Conservation (phyloP, 768 basidiomycete genomes). For the Sarcodon aspratus region DNA sequence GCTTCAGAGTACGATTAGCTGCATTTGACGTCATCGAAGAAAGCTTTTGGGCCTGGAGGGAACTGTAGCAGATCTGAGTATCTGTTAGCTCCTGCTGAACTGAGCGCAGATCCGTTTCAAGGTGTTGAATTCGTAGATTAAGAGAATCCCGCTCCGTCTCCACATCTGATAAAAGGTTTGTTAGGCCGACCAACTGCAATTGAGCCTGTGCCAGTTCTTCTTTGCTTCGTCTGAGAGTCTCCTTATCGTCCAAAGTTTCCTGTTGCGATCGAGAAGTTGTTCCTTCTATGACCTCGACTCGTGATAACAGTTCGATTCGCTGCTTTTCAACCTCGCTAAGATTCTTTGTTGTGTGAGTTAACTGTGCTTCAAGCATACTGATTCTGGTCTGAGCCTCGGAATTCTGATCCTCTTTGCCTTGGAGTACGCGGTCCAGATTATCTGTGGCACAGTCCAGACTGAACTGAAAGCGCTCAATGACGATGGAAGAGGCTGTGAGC, state of each 20-base stretch:
- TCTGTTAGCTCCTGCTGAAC: conserved; percentile 43
- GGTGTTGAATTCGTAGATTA: conserved; percentile 48
- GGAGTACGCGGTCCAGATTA: conserved; percentile 1
- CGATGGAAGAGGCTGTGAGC: conserved; percentile 1
- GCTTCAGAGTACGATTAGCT: conserved; percentile 40
- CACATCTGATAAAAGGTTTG: conserved; percentile 36
- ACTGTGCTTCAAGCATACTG: conserved; percentile 2
- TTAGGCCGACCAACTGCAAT: conserved; percentile 31
- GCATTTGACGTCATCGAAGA: conserved; percentile 48
- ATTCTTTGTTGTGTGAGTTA: conserved; percentile 2
- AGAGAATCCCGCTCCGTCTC: conserved; percentile 62
- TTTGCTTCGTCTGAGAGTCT: conserved; percentile 11
- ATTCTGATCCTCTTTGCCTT: conserved; percentile 2
- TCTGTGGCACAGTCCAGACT: conserved; percentile 6
- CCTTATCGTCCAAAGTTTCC: conserved; percentile 9
- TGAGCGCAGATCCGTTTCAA: conserved; percentile 43
- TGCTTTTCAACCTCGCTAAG: conserved; percentile 4
- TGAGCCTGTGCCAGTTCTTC: conserved; percentile 28
- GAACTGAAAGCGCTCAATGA: neutral
- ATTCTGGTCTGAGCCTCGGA: conserved; percentile 4
- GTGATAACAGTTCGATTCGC: conserved; percentile 6
- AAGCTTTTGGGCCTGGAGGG: conserved; percentile 57
- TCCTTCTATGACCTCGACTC: conserved; percentile 7
- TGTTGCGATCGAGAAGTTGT: conserved; percentile 9
- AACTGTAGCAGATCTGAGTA: conserved; percentile 49